Evolutionary conservation across 441 rosid genomes (phyloP), one percentile per base, ranked within the genome.

Genomic region (Macaranga tanarius): DNA sequence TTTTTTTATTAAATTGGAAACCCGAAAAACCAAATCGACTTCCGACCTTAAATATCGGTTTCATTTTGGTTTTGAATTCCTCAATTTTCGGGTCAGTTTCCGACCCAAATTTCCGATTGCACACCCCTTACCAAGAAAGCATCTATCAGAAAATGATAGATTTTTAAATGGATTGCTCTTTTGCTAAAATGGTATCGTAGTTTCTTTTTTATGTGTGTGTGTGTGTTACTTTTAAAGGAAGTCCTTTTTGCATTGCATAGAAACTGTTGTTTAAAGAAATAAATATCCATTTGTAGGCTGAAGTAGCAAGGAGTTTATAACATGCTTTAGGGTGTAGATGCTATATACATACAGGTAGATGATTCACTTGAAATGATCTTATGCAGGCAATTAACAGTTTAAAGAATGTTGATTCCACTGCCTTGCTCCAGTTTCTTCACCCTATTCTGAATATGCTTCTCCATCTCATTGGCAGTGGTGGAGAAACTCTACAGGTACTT

Each of bases 381-480:
- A 55, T 84, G 78, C 90, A 96, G 99, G 98, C 99, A 58, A 93
- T 96, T 80, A 96, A 96, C 84, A 92, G 99, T 88, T 85, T 96
- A 85, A 93, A 96, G 90, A 92, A 96, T 70, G 99, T 92, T 69
- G 98, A 96, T 76, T 93, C 99, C 71, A 89, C 97, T 71, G 97
- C 97, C 73, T 81, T 96, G 87, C 99, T 96, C 81, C 99, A 96
- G 89, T 96, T 96, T 87, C 98, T 96, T 73, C 96, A 96, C 79
- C 98, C 98, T 60, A 84, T 93, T 80, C 83, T 96, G 73, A 96
- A 93, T 80, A 92, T 96, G 99, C 97, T 96, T 81, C 97, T 96
- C 74, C 97, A 93, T 89, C 98, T 96, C 72, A 96, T 96, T 71
- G 97, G 99, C 74, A 96, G 92, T 84, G 99, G 99, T 79, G 99